phyloP scores from a whole-genome alignment of 1,139 yeast species.

The Blastobotrys elegans region DNA sequence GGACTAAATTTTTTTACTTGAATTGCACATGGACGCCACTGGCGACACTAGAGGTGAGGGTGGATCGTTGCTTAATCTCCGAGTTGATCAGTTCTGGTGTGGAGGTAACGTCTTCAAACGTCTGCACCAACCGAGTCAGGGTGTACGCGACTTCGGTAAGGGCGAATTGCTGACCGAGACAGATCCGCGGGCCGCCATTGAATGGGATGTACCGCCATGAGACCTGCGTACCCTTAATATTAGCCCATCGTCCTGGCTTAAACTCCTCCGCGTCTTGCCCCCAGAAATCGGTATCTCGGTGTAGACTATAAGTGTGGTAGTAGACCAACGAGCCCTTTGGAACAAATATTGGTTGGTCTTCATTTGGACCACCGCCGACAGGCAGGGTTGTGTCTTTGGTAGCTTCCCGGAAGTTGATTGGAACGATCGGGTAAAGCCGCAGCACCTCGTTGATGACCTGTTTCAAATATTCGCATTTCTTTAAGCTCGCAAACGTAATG shows the following conservation, averaged over 20 bases:
- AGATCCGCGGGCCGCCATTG: conserved; percentile 58
- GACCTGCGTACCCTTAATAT: conserved; percentile 17
- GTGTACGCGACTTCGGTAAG: conserved; percentile 52
- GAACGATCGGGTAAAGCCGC: conserved; percentile 54
- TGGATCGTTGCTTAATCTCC: conserved; percentile 19
- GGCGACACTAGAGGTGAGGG: conserved; percentile 23
- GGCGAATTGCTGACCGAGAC: conserved; percentile 57
- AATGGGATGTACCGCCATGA: conserved; percentile 38
- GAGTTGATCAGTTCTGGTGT: background rate
- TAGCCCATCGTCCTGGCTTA: conserved; percentile 50
- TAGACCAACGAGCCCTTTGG: conserved; percentile 46
- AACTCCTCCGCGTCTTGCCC: conserved; percentile 48
- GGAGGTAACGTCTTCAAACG: conserved; percentile 22
- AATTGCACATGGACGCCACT: conserved; percentile 26
- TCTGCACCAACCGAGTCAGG: conserved; percentile 42
- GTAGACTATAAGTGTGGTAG: conserved; percentile 44
- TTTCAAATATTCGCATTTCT: conserved; percentile 47
- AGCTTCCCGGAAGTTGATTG: conserved; percentile 48
- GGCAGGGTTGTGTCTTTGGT: conserved; percentile 34
- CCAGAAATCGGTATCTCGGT: conserved; percentile 41
- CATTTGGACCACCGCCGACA: conserved; percentile 40
- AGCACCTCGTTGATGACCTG: conserved; percentile 48
- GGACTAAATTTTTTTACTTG: background rate
- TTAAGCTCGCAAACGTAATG: conserved; percentile 47
- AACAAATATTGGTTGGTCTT: conserved; percentile 42